Evolutionary conservation across 306 rosid genomes (phyloP).

Genomic region (Ziziphus jujuba): DNA sequence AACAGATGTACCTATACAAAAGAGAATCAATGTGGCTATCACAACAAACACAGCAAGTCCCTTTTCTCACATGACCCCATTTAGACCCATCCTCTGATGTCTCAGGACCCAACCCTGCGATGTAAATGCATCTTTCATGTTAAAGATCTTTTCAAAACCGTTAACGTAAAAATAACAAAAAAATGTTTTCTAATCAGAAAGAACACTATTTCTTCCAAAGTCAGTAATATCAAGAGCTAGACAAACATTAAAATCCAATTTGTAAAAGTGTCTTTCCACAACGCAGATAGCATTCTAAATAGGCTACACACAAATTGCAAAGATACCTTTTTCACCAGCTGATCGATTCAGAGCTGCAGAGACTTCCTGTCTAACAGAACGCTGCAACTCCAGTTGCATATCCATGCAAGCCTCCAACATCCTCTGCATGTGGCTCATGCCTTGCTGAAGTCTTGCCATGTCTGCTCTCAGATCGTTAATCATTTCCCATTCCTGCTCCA

Average conservation of each 20-base stretch:
- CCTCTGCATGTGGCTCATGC: slow-evolving; percentile 99
- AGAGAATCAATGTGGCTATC: slow-evolving; percentile 96
- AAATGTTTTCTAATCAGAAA: not conserved
- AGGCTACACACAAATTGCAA: not conserved
- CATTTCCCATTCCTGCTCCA: slow-evolving; percentile 94
- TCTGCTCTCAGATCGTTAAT: slow-evolving; percentile 89
- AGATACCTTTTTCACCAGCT: slow-evolving; percentile 73
- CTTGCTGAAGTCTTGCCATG: slow-evolving; percentile 98
- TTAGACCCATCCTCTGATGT: slow-evolving; percentile 95
- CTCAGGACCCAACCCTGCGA: slow-evolving; percentile 71
- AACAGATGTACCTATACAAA: slow-evolving; percentile 85
- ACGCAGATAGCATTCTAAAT: no score
- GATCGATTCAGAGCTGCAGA: slow-evolving; percentile 95
- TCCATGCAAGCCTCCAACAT: slow-evolving; percentile 99
- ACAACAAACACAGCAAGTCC: slow-evolving; percentile 98
- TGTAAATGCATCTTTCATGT: slow-evolving; percentile 9
- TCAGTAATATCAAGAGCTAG: no score
- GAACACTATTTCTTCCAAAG: no score
- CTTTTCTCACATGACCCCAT: slow-evolving; percentile 98
- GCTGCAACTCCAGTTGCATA: slow-evolving; percentile 99
- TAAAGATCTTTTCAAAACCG: not conserved
- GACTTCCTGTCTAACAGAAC: slow-evolving; percentile 98
- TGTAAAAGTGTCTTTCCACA: no score
- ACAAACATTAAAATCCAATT: no score
- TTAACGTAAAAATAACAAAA: not conserved